Evolutionary conservation across 192 early-diverging fungal genomes (phyloP).

Genomic region (Coemansia sp.): DNA sequence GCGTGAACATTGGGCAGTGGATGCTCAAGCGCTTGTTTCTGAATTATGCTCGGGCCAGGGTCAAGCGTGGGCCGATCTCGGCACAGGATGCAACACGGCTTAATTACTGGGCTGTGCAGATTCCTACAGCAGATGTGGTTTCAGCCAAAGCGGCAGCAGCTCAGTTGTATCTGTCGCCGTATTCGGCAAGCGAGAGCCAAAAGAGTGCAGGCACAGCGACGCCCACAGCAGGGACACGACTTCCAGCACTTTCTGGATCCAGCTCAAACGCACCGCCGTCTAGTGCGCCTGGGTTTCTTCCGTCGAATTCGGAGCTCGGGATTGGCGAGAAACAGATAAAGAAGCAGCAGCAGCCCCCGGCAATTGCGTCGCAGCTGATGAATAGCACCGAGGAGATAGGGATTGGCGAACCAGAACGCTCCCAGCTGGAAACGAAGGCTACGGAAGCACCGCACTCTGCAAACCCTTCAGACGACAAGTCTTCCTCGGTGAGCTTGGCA

Average conservation of each 20-base stretch:
- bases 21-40: constrained; percentile 53
- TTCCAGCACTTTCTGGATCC: constrained; percentile 14
- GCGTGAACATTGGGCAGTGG: constrained; percentile 53
- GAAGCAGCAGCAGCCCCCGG: background rate
- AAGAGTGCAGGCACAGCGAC: background rate
- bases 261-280: constrained; percentile 2
- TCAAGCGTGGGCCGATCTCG: constrained; percentile 71
- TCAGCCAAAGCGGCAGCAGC: constrained; percentile 18
- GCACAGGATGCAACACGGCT: constrained; percentile 55
- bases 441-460: background rate
- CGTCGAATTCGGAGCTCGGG: background rate
- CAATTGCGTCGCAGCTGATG: constrained; percentile 18
- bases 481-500: background rate
- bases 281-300: background rate
- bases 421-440: background rate
- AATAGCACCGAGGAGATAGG: background rate
- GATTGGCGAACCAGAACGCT: background rate
- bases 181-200: background rate
- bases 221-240: background rate
- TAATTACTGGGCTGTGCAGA: constrained; percentile 56
- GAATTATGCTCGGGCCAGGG: constrained; percentile 68
- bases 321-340: background rate
- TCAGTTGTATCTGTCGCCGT: background rate
- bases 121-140: constrained; percentile 39
- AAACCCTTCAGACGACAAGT: background rate